Evolutionary conservation across 2,329 filamentous ascomycete species (phyloP).

Genomic region (Calonectria fujianensis): DNA sequence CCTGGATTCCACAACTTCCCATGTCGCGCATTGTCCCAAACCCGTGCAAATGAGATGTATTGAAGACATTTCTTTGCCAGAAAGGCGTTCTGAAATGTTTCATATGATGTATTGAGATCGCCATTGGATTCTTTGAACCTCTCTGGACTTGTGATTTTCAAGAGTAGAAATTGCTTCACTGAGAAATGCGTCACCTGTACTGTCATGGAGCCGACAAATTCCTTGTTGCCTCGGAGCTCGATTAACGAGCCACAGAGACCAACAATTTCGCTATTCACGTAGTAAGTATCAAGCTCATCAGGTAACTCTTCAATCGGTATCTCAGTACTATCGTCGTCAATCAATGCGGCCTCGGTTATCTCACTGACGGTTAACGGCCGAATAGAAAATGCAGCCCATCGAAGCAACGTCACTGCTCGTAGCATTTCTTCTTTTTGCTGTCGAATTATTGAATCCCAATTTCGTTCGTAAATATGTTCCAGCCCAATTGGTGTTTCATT

Average conservation of each 20-base stretch:
- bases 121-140: neutral
- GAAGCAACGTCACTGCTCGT: constrained; percentile 52
- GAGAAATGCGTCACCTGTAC: neutral
- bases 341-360: constrained; percentile 6
- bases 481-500: constrained; percentile 55
- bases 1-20: neutral
- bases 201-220: neutral
- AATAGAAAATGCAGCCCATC: constrained; percentile 54
- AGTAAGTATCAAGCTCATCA: neutral
- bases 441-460: constrained; percentile 54
- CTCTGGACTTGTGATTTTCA: neutral
- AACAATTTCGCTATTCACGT: neutral
- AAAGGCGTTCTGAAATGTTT: neutral
- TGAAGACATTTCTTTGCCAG: neutral
- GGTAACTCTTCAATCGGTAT: neutral
- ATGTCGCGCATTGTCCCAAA: neutral
- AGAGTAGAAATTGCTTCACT: neutral
- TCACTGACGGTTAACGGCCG: constrained; percentile 41
- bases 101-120: neutral
- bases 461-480: constrained; percentile 55
- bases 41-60: neutral
- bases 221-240: neutral
- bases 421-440: constrained; percentile 43
- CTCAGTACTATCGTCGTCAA: neutral
- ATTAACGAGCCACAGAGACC: constrained; percentile 4